Base-by-base conservation (phyloP, 2,329 filamentous ascomycete genomes). In the Emericellopsis cladophorae region DNA sequence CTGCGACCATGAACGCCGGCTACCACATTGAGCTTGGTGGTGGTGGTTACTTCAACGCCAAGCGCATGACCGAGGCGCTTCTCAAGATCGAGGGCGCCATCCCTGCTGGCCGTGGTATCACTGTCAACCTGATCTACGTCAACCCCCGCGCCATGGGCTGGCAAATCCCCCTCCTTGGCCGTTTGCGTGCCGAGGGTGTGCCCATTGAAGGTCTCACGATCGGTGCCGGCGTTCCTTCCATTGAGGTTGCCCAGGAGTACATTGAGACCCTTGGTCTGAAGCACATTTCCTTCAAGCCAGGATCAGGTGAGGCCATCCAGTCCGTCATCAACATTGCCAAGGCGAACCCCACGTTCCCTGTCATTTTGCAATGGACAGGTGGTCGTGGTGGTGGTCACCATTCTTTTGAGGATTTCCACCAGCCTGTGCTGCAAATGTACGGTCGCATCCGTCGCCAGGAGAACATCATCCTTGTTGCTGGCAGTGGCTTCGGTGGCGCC, bases 351-450 rank as follows among this genome's bases (percentile, higher is more conserved):
- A 81, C 76, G 23, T 95, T 95, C 71, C 89, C 89, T n/a, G 76
- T 95, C 40, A 79, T 95, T 40, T 68, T 95, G 46, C 89, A 95
- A 64, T 95, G 89, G 89, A 95, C 89, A 45, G 89, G 89, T 56
- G 89, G 89, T 33, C 83, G 89, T 62, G 89, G 88, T 49, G 89
- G 89, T 66, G 89, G 89, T 43, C 89, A 95, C 60, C 89, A 95
- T 66, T 95, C 88, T 1, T 94, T 81, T 47, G 89, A 95, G 59
- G 89, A 95, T 60, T 95, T 95, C 72, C 89, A 95, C 61, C 81
- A 89, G 54, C 89, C 89, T 5, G 81, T 95, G 36, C 68, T 95
- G 7, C 80, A 86, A 53, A 93, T 94, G 84, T 95, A 95, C 59
- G 77, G 80, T 49, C 81, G 88, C 43, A 88, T 95, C 49, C 79